phyloP scores from a whole-genome alignment of 2,329 filamentous ascomycete species.

The Penicillium paneum region DNA sequence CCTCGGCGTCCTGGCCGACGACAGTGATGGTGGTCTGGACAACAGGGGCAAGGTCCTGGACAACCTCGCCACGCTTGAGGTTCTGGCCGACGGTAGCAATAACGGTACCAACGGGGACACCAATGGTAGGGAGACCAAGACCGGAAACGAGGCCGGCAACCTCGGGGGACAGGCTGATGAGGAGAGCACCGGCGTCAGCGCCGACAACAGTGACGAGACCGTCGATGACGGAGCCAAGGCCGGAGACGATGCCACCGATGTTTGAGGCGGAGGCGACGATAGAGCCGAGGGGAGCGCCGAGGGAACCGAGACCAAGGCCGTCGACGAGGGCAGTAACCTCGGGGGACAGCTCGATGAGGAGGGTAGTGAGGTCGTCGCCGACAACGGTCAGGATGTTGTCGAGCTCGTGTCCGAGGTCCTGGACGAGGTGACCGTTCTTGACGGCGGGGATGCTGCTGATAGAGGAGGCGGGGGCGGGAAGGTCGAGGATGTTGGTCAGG shows the following conservation, averaged over 20 bases:
- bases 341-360: slow-evolving; percentile 33
- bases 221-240: slow-evolving; percentile 25
- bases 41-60: slow-evolving; percentile 12
- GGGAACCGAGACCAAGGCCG: slow-evolving; percentile 28
- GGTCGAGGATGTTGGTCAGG: slow-evolving; percentile 17
- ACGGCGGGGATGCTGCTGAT: slow-evolving; percentile 10
- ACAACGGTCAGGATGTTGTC: slow-evolving; percentile 32
- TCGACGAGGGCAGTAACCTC: slow-evolving; percentile 28
- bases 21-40: slow-evolving; percentile 9
- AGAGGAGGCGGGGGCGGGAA: slow-evolving; percentile 7
- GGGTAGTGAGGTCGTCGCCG: slow-evolving; percentile 26
- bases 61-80: slow-evolving; percentile 26
- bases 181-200: slow-evolving; percentile 29
- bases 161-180: slow-evolving; percentile 29
- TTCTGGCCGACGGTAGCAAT: slow-evolving; percentile 28
- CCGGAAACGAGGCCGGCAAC: slow-evolving; percentile 28
- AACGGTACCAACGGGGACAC: slow-evolving; percentile 27
- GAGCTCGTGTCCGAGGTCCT: slow-evolving; percentile 31
- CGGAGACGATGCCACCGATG: slow-evolving; percentile 27
- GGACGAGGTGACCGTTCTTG: slow-evolving; percentile 29
- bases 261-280: slow-evolving; percentile 27
- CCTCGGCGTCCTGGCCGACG: slow-evolving; percentile 10
- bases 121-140: slow-evolving; percentile 30
- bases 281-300: slow-evolving; percentile 26
- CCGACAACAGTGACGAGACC: slow-evolving; percentile 31